Conservation (phyloP, 805 yeast species). For the Monosporozyma solicola region DNA sequence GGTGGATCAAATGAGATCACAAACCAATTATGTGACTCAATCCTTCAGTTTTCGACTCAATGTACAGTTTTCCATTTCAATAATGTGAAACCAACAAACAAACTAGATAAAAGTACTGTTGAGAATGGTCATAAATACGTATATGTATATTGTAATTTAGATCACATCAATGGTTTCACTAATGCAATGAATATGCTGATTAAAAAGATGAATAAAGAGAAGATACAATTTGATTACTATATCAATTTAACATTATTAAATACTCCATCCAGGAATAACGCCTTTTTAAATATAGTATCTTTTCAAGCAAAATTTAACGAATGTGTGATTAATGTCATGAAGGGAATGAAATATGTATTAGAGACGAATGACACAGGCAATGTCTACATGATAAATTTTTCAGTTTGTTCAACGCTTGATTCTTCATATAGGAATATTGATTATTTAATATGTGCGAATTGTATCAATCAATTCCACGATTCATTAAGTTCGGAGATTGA, state of each 20-base stretch:
- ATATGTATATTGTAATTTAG: not conserved
- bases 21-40: not conserved
- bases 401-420: not conserved
- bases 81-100: not conserved
- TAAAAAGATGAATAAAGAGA: not conserved
- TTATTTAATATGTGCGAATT: not conserved
- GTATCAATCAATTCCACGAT: conserved; percentile 17
- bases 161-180: not conserved
- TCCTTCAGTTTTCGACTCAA: not conserved
- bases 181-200: not conserved
- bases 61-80: not conserved
- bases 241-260: not conserved
- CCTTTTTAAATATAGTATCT: not conserved
- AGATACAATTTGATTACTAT: not conserved
- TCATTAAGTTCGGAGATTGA: conserved; percentile 16
- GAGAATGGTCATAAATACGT: not conserved
- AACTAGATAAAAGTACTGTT: not conserved
- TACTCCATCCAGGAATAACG: not conserved
- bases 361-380: conserved; percentile 2
- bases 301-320: not conserved
- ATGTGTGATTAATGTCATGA: not conserved
- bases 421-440: not conserved
- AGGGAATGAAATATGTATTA: not conserved
- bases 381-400: not conserved
- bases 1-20: not conserved